Evolutionary conservation across 148 eudicot species (phyloP).

Genomic region (Amaranthus cruentus): DNA sequence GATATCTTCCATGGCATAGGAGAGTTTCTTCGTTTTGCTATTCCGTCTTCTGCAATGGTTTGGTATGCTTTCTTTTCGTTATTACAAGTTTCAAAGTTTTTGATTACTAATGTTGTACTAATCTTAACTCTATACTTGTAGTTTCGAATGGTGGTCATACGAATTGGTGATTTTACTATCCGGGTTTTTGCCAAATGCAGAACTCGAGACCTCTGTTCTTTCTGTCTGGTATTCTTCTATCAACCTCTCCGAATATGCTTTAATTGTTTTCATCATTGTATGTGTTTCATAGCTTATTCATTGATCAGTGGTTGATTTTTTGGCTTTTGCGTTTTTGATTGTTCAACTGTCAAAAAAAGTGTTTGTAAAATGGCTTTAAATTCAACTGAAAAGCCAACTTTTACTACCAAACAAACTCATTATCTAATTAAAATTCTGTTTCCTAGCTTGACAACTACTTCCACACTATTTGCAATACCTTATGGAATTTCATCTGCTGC

Average conservation of each 20-base stretch:
- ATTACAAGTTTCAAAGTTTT: neutral
- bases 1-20: conserved; percentile 48
- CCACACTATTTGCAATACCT: conserved; percentile 63
- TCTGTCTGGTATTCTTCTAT: conserved; percentile 44
- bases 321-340: no score
- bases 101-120: neutral
- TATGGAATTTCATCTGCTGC: conserved; percentile 59
- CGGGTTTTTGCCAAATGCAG: conserved; percentile 71
- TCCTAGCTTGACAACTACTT: conserved; percentile 44
- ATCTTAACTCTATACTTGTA: conserved; percentile 15
- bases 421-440: neutral
- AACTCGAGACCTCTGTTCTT: conserved; percentile 69
- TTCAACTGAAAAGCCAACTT: no score
- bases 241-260: no score
- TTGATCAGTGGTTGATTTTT: no score
- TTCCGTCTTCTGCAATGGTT: conserved; percentile 77
- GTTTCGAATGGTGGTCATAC: conserved; percentile 77
- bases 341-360: no score
- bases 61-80: conserved; percentile 38
- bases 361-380: no score
- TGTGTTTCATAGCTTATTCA: no score
- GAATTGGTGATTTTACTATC: conserved; percentile 67
- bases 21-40: conserved; percentile 65
- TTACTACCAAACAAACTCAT: no score
- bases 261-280: no score